Base-by-base conservation (phyloP, 2,329 filamentous ascomycete genomes). In the Cytospora piceae region DNA sequence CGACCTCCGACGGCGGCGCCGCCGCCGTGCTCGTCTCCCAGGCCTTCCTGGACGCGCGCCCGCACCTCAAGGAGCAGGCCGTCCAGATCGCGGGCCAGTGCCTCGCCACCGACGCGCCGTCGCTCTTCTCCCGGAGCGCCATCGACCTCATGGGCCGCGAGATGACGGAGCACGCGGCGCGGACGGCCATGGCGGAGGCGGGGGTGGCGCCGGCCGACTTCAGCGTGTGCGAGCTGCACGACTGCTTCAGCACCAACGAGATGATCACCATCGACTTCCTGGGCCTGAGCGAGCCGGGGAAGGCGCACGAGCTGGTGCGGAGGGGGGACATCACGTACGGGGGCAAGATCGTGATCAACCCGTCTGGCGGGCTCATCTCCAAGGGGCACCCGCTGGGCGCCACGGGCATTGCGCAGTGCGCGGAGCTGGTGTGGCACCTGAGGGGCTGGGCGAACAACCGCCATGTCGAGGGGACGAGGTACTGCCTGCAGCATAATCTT, bases 161-260 rank as follows among this genome's bases (percentile, higher is more conserved):
- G 69, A 98, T 97, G 94, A 89, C 87, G 20, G 83, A 87, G 74
- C 80, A 83, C 64, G 94, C 94, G 0, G 89, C 87, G 9, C 78
- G 82, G 67, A 80, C 82, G 0, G 94, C 94, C n/a, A 81, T 91
- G 68, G 82, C 80, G 37, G 91, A 98, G 79, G 93, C 93, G 0
- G 85, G 86, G 27, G 81, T 91, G 67, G 84, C 87, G 2, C 80
- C 91, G 0, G 78, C 81, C 39, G 91, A 96, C 70, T 85, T 94
- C 69, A 88, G 90, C 73, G 91, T 98, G 20, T 93, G 92, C 74
- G 94, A 98, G 81, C 83, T 98, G 67, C 95, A 98, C 79, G 95
- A 98, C 81, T 98, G 95, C 82, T 98, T 98, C 85, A 93, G 89
- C 22, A 89, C 94, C 31, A 98, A 98, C 77, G 92, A 98, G 82